Evolutionary conservation across 768 basidiomycete genomes (phyloP).

Genomic region (Royoungia palumana): DNA sequence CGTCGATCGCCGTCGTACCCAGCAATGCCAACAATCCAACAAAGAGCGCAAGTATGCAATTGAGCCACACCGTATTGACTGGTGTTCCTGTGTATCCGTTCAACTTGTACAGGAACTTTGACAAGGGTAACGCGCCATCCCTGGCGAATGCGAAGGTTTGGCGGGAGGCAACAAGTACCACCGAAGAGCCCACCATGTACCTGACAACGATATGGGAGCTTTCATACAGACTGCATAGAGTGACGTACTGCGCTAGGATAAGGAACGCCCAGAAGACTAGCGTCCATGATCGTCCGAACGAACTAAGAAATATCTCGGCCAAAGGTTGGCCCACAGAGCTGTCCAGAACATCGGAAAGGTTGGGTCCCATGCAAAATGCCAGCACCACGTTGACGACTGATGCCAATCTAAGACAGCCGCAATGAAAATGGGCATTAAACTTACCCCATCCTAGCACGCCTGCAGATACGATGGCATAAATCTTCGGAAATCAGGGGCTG

Average conservation of each 20-base stretch:
- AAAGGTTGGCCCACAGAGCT: constrained; percentile 38
- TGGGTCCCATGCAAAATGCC: constrained; percentile 55
- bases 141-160: constrained; percentile 55
- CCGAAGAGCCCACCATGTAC: constrained; percentile 42
- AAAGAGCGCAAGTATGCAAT: constrained; percentile 37
- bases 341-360: constrained; percentile 37
- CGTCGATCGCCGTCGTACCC: constrained; percentile 50
- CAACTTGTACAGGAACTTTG: constrained; percentile 48
- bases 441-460: constrained; percentile 45
- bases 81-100: constrained; percentile 50
- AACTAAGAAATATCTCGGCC: constrained; percentile 38
- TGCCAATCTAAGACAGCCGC: neutral
- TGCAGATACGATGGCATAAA: constrained; percentile 38
- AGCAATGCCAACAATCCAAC: constrained; percentile 53
- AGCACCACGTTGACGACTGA: constrained; percentile 47
- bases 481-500: constrained; percentile 5
- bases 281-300: constrained; percentile 39
- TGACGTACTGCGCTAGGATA: constrained; percentile 43
- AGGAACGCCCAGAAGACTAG: constrained; percentile 53
- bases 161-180: constrained; percentile 46
- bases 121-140: constrained; percentile 58
- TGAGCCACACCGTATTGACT: constrained; percentile 57
- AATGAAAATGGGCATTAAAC: neutral
- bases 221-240: no score
- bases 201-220: constrained; percentile 13